Evolutionary conservation across 345 rosid genomes (phyloP).

Genomic region (Diplotaxis tenuifolia): DNA sequence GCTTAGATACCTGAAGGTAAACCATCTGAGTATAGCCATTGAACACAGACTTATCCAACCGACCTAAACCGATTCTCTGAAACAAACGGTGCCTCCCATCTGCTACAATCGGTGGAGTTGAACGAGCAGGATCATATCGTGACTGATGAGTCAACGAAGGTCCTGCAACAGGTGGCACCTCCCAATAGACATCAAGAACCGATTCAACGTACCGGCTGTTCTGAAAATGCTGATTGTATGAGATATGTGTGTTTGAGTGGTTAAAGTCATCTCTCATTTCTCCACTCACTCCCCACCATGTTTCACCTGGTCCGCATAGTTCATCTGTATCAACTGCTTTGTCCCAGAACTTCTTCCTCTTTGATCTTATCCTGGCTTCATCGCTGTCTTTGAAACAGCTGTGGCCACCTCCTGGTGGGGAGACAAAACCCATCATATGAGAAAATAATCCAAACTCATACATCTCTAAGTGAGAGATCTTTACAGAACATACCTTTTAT

Average conservation of each 20-base stretch:
- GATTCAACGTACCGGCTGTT: slow-evolving; percentile 88
- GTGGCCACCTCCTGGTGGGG: slow-evolving; percentile 86
- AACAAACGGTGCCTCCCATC: slow-evolving; percentile 80
- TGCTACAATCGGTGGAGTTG: slow-evolving; percentile 72
- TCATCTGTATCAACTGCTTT: slow-evolving; percentile 83
- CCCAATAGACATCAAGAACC: slow-evolving; percentile 86
- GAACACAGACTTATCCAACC: slow-evolving; percentile 73
- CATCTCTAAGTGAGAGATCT: neutral
- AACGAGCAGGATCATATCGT: slow-evolving; percentile 87
- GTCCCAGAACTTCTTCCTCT: slow-evolving; percentile 91
- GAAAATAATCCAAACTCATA: neutral
- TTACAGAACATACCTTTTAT: slow-evolving; percentile 56
- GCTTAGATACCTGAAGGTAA: slow-evolving; percentile 71
- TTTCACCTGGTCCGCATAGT: slow-evolving; percentile 73
- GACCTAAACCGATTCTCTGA: slow-evolving; percentile 69
- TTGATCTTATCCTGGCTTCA: slow-evolving; percentile 78
- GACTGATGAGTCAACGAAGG: slow-evolving; percentile 97
- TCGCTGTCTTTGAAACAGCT: slow-evolving; percentile 92
- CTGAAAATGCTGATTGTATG: slow-evolving; percentile 72
- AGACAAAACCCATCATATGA: slow-evolving; percentile 11
- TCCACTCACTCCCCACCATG: slow-evolving; percentile 99
- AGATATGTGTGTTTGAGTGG: slow-evolving; percentile 65
- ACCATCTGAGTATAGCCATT: slow-evolving; percentile 99
- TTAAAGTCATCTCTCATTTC: slow-evolving; percentile 88
- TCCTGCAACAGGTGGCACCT: slow-evolving; percentile 92